These are phyloP conservation scores for Citeromyces hawaiiensis DNA, from an alignment of 1,139 yeast species.

Conservation along the genomic window DNA sequence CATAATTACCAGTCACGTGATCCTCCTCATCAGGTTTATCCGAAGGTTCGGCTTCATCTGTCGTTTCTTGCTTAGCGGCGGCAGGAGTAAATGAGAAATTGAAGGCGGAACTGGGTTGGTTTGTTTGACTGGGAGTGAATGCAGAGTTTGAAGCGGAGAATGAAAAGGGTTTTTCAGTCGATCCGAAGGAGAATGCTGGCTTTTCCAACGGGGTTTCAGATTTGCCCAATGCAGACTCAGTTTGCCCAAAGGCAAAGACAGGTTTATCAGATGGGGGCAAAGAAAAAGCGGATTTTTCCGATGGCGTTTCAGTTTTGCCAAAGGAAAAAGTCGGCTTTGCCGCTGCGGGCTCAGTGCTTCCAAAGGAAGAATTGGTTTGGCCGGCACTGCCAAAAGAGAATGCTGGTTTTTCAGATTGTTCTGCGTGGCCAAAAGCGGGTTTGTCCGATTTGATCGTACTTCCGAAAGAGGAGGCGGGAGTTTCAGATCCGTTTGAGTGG, in stretches of 20 bases:
- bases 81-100: slow-evolving; percentile 5
- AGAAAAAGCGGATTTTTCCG: slow-evolving; percentile 6
- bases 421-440: neutral
- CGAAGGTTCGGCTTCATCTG: slow-evolving; percentile 6
- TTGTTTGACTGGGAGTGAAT: slow-evolving; percentile 9
- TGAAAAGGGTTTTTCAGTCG: slow-evolving; percentile 2
- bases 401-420: neutral
- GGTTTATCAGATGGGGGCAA: slow-evolving; percentile 1
- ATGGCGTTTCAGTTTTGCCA: slow-evolving; percentile 1
- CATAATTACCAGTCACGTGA: slow-evolving; percentile 32
- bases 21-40: slow-evolving; percentile 20
- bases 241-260: neutral
- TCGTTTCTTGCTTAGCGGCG: slow-evolving; percentile 4
- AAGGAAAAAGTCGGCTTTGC: slow-evolving; percentile 11
- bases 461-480: slow-evolving; percentile 15
- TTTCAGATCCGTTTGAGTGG: no score
- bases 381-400: slow-evolving; percentile 1
- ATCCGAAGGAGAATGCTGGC: slow-evolving; percentile 3
- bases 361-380: neutral
- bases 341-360: neutral
- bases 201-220: neutral
- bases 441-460: no score
- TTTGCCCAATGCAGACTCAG: neutral
- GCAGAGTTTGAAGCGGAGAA: slow-evolving; percentile 9
- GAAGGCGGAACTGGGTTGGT: slow-evolving; percentile 6